phyloP scores from a whole-genome alignment of 208 protist species.

The Leishmania aethiopica region DNA sequence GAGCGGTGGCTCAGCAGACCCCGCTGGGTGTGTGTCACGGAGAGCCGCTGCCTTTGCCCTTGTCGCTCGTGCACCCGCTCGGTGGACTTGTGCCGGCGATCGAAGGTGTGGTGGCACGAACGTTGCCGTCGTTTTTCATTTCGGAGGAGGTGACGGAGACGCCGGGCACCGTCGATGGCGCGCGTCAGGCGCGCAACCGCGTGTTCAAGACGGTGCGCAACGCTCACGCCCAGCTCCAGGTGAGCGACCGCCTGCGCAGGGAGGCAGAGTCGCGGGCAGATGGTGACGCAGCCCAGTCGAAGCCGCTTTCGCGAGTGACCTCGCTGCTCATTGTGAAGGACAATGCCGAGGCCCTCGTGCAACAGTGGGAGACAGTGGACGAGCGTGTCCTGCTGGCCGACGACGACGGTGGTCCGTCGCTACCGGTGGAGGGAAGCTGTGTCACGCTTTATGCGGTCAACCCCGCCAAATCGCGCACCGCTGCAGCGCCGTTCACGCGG shows the following conservation, averaged over 20 bases:
- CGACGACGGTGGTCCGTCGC: conserved; percentile 27
- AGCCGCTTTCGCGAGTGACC: conserved; percentile 44
- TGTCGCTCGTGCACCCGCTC: conserved; percentile 52
- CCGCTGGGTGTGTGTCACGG: conserved; percentile 56
- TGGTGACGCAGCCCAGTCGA: not conserved
- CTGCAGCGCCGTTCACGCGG: conserved; percentile 57
- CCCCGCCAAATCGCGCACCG: conserved; percentile 53
- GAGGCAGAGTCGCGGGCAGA: conserved; percentile 1
- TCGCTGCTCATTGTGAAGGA: conserved; percentile 57
- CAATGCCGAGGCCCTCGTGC: conserved; percentile 62
- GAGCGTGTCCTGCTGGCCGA: conserved; percentile 18
- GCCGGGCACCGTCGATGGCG: conserved; percentile 10
- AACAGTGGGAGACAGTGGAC: conserved; percentile 66
- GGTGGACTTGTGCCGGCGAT: conserved; percentile 80
- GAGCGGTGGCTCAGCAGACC: conserved; percentile 39
- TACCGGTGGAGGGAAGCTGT: conserved; percentile 55
- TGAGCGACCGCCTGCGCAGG: conserved; percentile 24
- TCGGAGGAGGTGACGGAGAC: conserved; percentile 13
- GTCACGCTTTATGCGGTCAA: conserved; percentile 67
- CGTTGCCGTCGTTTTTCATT: conserved; percentile 75
- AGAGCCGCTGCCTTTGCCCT: conserved; percentile 51
- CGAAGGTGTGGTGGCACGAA: conserved; percentile 63
- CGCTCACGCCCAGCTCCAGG: conserved; percentile 48
- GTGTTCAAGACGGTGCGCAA: conserved; percentile 40
- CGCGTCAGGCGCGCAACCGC: conserved; percentile 8